phyloP scores from a whole-genome alignment of 306 rosid genomes.

The Pyrus betulifolia region DNA sequence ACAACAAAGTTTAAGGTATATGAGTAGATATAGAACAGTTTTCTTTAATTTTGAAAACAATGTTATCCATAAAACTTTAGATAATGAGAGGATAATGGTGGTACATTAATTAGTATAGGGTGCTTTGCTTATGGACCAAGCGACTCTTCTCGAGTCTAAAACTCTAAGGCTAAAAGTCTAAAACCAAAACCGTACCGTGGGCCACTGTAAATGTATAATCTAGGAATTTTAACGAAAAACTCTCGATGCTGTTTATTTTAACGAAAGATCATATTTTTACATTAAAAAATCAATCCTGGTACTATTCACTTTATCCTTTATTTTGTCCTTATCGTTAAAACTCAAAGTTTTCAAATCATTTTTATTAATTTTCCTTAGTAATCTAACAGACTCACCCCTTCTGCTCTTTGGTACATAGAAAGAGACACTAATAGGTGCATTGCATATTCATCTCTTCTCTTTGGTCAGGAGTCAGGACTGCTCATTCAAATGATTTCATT shows the following conservation, averaged over 20 bases:
- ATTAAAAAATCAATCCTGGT: no score
- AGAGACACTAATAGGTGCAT: not conserved
- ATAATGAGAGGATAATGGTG: not conserved
- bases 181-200: not conserved
- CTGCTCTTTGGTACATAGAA: not conserved
- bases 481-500: not conserved
- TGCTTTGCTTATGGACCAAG: constrained; percentile 37
- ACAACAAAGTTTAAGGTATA: no score
- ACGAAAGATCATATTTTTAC: no score
- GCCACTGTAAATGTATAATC: not conserved
- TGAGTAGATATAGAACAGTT: no score
- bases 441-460: not conserved
- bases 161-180: not conserved
- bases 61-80: not conserved
- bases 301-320: no score
- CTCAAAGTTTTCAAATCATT: no score
- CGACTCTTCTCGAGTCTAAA: constrained; percentile 3
- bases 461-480: not conserved
- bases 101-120: constrained; percentile 5
- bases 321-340: no score
- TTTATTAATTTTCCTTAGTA: no score
- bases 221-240: no score
- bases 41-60: not conserved
- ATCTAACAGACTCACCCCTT: not conserved
- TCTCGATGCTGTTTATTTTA: fast-evolving